Percentiles rank a stretch among this genome's conserved stretches.
phyloP scores from a whole-genome alignment of 306 rosid species.

The Rosa persica region DNA sequence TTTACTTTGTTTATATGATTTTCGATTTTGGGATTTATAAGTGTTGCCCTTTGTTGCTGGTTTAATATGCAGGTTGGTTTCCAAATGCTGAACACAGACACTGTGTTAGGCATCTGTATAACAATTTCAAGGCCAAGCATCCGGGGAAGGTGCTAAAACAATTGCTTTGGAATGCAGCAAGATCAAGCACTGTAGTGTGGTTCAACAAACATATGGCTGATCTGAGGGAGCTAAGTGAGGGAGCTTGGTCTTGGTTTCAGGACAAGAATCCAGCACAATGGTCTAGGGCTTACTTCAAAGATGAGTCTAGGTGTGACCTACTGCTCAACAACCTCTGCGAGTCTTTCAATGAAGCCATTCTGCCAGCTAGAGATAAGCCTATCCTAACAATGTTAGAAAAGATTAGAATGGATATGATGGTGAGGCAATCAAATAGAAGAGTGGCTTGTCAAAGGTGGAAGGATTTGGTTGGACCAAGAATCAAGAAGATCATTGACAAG shows the following conservation, averaged over 20 bases:
- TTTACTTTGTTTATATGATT: no score
- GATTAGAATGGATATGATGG: not conserved
- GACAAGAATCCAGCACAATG: no score
- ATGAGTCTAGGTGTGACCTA: not conserved
- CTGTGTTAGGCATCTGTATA: not conserved
- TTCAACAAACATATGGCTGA: not conserved
- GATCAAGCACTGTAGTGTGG: not conserved
- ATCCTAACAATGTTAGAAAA: not conserved
- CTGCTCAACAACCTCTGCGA: not conserved
- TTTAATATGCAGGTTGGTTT: no score
- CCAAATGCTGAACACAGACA: not conserved
- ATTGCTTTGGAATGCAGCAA: not conserved
- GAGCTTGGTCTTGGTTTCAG: no score
- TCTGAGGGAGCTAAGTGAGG: no score
- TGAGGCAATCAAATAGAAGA: not conserved
- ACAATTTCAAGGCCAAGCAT: not conserved
- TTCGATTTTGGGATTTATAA: no score
- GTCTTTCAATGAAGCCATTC: not conserved
- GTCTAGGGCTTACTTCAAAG: no score
- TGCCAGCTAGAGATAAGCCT: not conserved
- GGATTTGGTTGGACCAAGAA: no score
- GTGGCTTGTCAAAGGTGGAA: not conserved
- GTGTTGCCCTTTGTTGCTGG: no score
- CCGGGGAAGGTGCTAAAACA: not conserved
- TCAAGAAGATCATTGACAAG: no score